Evolutionary conservation across 768 basidiomycete genomes (phyloP).

Genomic region (Collybiopsis luxurians): DNA sequence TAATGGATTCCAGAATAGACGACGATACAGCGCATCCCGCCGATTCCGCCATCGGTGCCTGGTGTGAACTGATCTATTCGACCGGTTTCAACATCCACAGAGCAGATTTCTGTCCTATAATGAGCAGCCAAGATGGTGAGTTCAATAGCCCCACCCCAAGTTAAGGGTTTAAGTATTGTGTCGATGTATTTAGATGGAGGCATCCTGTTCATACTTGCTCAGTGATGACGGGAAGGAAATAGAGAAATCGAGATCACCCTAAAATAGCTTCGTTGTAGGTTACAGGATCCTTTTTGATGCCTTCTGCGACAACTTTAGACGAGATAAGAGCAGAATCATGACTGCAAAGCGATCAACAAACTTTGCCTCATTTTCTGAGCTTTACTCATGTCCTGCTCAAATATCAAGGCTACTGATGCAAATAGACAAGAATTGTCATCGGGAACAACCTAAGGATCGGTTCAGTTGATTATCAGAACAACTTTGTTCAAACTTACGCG

Average conservation of each 20-base stretch:
- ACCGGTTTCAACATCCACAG: constrained; percentile 90
- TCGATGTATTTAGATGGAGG: constrained; percentile 71
- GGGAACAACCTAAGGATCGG: constrained; percentile 65
- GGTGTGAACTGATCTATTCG: constrained; percentile 81
- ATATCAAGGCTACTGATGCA: constrained; percentile 80
- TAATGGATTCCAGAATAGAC: constrained; percentile 98
- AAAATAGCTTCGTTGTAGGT: constrained; percentile 85
- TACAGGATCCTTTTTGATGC: constrained; percentile 66
- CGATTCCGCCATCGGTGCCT: constrained; percentile 30
- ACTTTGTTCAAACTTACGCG: constrained; percentile 43
- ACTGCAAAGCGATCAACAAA: constrained; percentile 30
- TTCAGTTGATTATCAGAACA: too few relatives aligned
- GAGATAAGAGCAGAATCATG: background rate
- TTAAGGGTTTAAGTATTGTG: constrained; percentile 73
- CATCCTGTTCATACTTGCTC: constrained; percentile 26
- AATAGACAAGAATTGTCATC: constrained; percentile 98
- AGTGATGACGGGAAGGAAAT: constrained; percentile 2
- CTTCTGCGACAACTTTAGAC: constrained; percentile 73
- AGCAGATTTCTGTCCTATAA: constrained; percentile 83
- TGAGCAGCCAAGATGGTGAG: constrained; percentile 81
- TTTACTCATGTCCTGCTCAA: constrained; percentile 77
- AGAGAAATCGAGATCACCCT: constrained; percentile 52
- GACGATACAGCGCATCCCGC: constrained; percentile 59
- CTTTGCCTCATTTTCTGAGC: constrained; percentile 72
- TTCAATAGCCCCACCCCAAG: constrained; percentile 98